Evolutionary conservation across 345 rosid species (phyloP).

Genomic region (Cardamine resedifolia): DNA sequence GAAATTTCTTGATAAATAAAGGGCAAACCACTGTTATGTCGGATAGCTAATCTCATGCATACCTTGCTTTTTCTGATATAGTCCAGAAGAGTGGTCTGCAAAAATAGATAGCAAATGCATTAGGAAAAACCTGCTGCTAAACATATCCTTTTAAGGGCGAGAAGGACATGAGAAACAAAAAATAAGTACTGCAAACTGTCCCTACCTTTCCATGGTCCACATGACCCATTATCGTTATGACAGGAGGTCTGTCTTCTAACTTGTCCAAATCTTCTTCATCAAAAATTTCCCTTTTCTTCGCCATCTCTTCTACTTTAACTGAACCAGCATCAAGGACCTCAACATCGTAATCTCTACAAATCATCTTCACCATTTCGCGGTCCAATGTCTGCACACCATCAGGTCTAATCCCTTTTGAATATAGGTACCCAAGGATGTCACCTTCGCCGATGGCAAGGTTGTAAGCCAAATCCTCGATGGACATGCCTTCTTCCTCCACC

Average conservation of each 20-base stretch:
- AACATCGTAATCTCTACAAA: conserved; percentile 80
- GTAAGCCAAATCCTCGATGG: conserved; percentile 83
- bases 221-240: conserved; percentile 99
- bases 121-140: conserved; percentile 33
- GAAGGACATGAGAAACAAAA: conserved; percentile 10
- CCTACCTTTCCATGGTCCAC: conserved; percentile 98
- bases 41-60: conserved; percentile 17
- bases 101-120: conserved; percentile 40
- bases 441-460: conserved; percentile 81
- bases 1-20: not conserved
- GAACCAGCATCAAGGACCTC: conserved; percentile 85
- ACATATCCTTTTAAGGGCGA: not conserved
- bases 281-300: conserved; percentile 73
- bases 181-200: not conserved
- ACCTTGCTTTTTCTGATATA: conserved; percentile 94
- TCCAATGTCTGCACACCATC: conserved; percentile 96
- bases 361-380: conserved; percentile 93
- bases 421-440: conserved; percentile 81
- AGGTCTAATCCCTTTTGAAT: conserved; percentile 89
- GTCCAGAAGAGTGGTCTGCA: conserved; percentile 96
- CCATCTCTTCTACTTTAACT: conserved; percentile 81
- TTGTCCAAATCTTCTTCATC: conserved; percentile 93
- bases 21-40: conserved; percentile 1
- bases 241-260: conserved; percentile 91
- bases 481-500: conserved; percentile 89